A percentile compares a stretch with the other conserved stretches of the same genome.
Conservation (phyloP, 2,329 filamentous ascomycete species). For the Colletotrichum tropicicola region DNA sequence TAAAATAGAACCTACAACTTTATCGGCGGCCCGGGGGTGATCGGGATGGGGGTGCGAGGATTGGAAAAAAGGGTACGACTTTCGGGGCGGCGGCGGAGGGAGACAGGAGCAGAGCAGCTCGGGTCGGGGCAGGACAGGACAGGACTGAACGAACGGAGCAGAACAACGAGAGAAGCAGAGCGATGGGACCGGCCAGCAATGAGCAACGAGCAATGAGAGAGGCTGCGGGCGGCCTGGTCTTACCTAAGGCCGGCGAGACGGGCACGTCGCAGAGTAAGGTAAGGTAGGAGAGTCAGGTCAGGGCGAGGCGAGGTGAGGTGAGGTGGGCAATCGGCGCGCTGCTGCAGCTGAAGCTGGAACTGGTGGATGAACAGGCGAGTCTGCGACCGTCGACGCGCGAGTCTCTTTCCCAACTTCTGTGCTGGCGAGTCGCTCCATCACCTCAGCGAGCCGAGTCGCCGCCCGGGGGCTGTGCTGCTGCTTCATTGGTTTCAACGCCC, state of each 20-base stretch:
- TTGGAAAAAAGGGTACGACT: slow-evolving; percentile 33
- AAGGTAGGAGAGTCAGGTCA: too few species aligned
- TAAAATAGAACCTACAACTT: slow-evolving; percentile 32
- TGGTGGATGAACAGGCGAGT: slow-evolving; percentile 11
- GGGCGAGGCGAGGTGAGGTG: too few species aligned
- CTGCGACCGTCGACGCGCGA: neutral
- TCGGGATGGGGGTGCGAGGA: slow-evolving; percentile 37
- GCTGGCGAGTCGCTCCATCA: neutral
- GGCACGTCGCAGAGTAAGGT: neutral
- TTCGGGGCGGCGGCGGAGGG: slow-evolving; percentile 18
- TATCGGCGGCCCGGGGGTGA: slow-evolving; percentile 40
- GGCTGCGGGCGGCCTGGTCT: slow-evolving; percentile 15
- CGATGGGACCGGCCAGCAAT: slow-evolving; percentile 4
- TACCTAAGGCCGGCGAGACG: slow-evolving; percentile 15
- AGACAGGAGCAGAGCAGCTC: slow-evolving; percentile 46
- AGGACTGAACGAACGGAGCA: slow-evolving; percentile 6
- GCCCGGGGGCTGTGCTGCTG: slow-evolving; percentile 3
- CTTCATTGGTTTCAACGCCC: slow-evolving; percentile 27
- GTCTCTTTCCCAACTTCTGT: neutral
- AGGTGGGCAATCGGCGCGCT: too few species aligned
- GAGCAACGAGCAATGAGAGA: neutral
- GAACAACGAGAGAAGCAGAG: neutral
- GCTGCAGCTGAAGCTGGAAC: slow-evolving; percentile 18
- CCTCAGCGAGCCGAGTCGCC: neutral
- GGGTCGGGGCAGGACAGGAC: slow-evolving; percentile 33